These are phyloP conservation scores for Clarireedia monteithiana DNA, from an alignment of 2,329 filamentous ascomycete species.

Conservation along the genomic window DNA sequence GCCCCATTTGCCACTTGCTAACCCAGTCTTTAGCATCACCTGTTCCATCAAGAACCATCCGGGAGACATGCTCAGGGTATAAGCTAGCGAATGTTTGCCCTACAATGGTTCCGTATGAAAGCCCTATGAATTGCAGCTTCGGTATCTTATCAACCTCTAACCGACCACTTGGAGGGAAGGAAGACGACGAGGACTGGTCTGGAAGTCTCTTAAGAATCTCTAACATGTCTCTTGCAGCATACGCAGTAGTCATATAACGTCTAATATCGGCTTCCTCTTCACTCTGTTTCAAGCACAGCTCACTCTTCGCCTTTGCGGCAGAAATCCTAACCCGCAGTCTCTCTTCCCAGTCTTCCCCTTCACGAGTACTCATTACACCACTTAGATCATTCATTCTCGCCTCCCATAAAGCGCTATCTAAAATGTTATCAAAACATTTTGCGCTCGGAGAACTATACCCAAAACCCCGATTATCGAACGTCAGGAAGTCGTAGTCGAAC, in stretches of 20 bases:
- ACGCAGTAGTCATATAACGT: neutral
- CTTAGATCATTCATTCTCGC: constrained; percentile 1
- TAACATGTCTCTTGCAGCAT: constrained; percentile 5
- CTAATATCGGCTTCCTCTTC: neutral
- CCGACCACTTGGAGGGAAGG: neutral
- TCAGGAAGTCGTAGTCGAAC: constrained; percentile 1
- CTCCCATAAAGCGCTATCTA: constrained; percentile 1
- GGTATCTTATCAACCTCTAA: neutral
- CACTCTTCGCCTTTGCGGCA: neutral
- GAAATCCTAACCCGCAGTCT: neutral
- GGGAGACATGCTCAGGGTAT: constrained; percentile 5
- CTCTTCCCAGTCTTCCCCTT: neutral
- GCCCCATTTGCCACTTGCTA: constrained; percentile 6
- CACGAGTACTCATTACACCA: neutral
- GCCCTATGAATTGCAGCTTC: constrained; percentile 3
- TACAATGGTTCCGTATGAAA: constrained; percentile 2
- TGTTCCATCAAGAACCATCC: constrained; percentile 3
- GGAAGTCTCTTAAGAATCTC: constrained; percentile 1
- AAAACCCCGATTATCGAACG: constrained; percentile 4
- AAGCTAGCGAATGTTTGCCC: constrained; percentile 3
- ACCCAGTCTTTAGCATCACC: neutral
- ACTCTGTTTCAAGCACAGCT: neutral
- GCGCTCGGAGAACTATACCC: constrained; percentile 7
- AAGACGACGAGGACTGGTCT: neutral
- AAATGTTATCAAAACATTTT: neutral